Evolutionary conservation across 1,139 yeast species (phyloP), one percentile per base, ranked within the genome.

Genomic region (Saccharomyces hybrid): DNA sequence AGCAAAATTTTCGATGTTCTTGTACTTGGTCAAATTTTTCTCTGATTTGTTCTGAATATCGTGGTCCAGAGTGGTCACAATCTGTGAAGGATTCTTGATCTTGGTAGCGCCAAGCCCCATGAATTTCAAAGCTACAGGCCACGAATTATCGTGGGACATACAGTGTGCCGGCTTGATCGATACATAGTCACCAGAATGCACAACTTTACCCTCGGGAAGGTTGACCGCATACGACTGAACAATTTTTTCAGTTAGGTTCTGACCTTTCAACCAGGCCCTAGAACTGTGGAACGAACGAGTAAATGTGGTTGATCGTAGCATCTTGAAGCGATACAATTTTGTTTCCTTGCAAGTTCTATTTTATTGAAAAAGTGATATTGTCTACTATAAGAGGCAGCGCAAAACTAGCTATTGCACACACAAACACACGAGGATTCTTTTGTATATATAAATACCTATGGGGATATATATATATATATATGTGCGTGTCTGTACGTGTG

Each of bases 101-200:
- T 81, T 76, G 25, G 82, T 81, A 48, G 97, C 98, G 0, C 99
- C 99, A 44, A 93, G 78, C 5, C 96, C 96, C 85, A 83, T 89
- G 73, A 95, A 93, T 74, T 93, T 93, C 65, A 93, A 79, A 0
- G 99, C 99, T 28, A 93, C 97, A 0, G 99, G 99, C 99, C 99
- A 93, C 51, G 97, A 85, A 72, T 93, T 93, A 71, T 93, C 99
- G 71, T 93, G 99, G 13, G 98, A 88, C 99, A 95, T 93, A 71
- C 96, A 93, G 74, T 93, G 96, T 6, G 96, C 95, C 7, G 99
- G 99, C 66, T 78, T 81, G 67, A 95, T 91, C 6, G 96, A 84
- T 53, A 95, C 98, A 73, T 91, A 93, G 74, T 95, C 99, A 20
- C 99, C 99, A 55, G 90, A 79, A 64, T 76, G 82, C 32, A 93